phyloP scores from a whole-genome alignment of 495 filamentous ascomycete genomes.

The Cercophora newfieldiana region DNA sequence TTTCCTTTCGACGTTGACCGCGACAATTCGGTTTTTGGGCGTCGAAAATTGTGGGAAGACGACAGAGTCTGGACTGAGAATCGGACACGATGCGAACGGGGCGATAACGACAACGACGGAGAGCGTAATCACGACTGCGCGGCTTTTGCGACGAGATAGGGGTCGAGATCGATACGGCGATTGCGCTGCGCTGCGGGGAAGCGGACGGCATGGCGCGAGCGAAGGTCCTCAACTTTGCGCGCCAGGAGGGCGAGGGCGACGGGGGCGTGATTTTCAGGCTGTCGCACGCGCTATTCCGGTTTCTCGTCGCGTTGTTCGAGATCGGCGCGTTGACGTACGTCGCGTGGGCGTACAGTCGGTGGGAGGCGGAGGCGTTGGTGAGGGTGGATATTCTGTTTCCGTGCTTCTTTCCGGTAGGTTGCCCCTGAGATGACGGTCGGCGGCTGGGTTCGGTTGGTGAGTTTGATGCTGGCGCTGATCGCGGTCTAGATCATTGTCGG shows the following conservation, averaged over 20 bases:
- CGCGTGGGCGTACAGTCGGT: slow-evolving; percentile 22
- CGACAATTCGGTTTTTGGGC: neutral
- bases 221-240: neutral
- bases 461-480: neutral
- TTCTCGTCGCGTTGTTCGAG: slow-evolving; percentile 19
- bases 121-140: neutral
- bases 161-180: neutral
- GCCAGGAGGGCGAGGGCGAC: neutral
- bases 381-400: slow-evolving; percentile 30
- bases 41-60: neutral
- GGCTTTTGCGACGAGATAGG: neutral
- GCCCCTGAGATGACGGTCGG: neutral
- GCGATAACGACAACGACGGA: neutral
- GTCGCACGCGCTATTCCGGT: slow-evolving; percentile 18
- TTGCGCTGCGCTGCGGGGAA: neutral
- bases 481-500: slow-evolving; percentile 17
- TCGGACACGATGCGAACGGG: neutral
- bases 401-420: slow-evolving; percentile 31
- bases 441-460: too few relatives aligned
- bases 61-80: neutral
- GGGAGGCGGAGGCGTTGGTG: slow-evolving; percentile 19
- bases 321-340: slow-evolving; percentile 21
- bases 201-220: neutral
- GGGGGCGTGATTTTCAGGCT: slow-evolving; percentile 27
- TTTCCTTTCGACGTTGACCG: neutral